A percentile compares a stretch with the other conserved stretches of the same genome.
phyloP scores from a whole-genome alignment of 108 stramenopile genomes.

The Ochromonas danica region DNA sequence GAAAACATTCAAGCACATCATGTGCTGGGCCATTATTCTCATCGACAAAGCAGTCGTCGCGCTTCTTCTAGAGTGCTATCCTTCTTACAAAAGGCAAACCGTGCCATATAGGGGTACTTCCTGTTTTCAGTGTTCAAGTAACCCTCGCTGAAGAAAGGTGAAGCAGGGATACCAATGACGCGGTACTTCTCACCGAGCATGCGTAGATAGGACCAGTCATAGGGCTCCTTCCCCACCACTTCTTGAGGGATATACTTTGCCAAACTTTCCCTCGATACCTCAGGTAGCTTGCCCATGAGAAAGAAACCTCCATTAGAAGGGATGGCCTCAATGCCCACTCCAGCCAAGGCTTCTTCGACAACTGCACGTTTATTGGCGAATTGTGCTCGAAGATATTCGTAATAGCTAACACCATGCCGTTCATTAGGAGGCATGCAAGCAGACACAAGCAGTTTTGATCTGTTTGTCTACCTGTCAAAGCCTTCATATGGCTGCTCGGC shows the following conservation, averaged over 20 bases:
- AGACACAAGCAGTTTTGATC: no score
- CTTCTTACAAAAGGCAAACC: slow-evolving; percentile 94
- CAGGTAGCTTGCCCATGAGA: slow-evolving; percentile 71
- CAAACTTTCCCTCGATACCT: neutral
- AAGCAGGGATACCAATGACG: slow-evolving; percentile 88
- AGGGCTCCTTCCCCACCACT: neutral
- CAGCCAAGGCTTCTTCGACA: slow-evolving; percentile 65
- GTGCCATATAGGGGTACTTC: slow-evolving; percentile 65
- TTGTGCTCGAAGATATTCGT: slow-evolving; percentile 64
- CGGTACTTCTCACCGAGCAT: slow-evolving; percentile 86
- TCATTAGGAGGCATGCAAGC: no score
- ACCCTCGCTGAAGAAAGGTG: slow-evolving; percentile 78
- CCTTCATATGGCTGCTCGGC: slow-evolving; percentile 84
- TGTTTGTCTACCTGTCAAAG: slow-evolving; percentile 9
- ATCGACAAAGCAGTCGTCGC: neutral
- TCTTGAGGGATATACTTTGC: neutral
- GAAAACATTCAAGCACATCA: neutral
- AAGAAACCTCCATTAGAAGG: slow-evolving; percentile 86
- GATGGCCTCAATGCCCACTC: slow-evolving; percentile 72
- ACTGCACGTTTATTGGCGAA: slow-evolving; percentile 77
- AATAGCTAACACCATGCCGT: slow-evolving; percentile 51
- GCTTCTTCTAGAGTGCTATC: slow-evolving; percentile 85
- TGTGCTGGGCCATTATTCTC: neutral
- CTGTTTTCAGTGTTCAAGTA: no score
- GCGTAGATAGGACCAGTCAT: slow-evolving; percentile 76